Evolutionary conservation across 2,329 filamentous ascomycete genomes (phyloP).

Genomic region (Fusarium sp.): DNA sequence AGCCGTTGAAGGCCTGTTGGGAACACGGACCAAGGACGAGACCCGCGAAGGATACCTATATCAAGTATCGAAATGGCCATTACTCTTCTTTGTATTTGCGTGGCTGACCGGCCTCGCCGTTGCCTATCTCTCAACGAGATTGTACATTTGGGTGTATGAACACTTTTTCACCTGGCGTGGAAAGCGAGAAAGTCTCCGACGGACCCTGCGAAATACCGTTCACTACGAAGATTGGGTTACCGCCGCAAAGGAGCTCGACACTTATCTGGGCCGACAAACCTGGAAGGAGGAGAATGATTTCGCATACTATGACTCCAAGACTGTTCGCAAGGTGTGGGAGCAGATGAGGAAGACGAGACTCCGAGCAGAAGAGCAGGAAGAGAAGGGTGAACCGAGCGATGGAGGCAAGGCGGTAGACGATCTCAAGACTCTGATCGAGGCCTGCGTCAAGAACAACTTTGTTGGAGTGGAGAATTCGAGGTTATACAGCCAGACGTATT

Average conservation of each 20-base stretch:
- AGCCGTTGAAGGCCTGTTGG: conserved; percentile 55
- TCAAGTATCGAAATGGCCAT: conserved; percentile 88
- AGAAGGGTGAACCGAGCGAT: conserved; percentile 51
- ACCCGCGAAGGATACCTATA: conserved; percentile 95
- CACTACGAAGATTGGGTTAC: conserved; percentile 87
- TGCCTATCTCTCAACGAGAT: conserved; percentile 82
- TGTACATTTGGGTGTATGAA: conserved; percentile 95
- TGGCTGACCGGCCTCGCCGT: conserved; percentile 81
- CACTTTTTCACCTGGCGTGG: conserved; percentile 92
- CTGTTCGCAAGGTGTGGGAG: conserved; percentile 79
- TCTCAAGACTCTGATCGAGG: conserved; percentile 81
- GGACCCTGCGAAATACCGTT: conserved; percentile 76
- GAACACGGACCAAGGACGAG: conserved; percentile 82
- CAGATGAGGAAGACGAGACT: conserved; percentile 77
- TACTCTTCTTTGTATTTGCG: conserved; percentile 81
- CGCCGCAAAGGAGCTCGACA: conserved; percentile 83
- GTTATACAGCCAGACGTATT: conserved; percentile 98
- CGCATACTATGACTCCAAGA: conserved; percentile 89
- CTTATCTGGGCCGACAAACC: conserved; percentile 80
- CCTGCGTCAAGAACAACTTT: conserved; percentile 98
- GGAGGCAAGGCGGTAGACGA: conserved; percentile 74
- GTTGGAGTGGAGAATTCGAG: conserved; percentile 93
- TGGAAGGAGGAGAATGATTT: conserved; percentile 85
- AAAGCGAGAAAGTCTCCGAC: conserved; percentile 76
- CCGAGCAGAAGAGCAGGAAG: conserved; percentile 65